Percentiles rank a stretch among this genome's conserved stretches.
phyloP scores from a whole-genome alignment of 257 asterid genomes.

The Striga asiatica region DNA sequence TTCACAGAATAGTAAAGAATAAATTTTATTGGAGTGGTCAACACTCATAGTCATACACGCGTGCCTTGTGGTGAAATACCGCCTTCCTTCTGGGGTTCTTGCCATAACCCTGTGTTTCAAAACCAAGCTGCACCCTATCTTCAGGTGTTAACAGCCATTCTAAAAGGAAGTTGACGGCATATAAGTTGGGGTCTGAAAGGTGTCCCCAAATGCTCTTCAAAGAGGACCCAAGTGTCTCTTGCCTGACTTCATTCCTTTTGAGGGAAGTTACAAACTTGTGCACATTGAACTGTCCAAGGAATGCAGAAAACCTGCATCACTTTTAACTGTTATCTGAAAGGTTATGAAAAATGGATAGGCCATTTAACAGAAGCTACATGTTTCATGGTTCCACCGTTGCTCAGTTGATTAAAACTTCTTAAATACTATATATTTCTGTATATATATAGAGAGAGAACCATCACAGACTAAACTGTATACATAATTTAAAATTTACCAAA shows the following conservation, averaged over 20 bases:
- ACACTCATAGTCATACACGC: constrained; percentile 25
- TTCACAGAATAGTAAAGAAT: background rate
- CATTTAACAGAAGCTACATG: too few relatives aligned
- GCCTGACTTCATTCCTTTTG: constrained; percentile 18
- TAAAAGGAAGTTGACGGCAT: constrained; percentile 50
- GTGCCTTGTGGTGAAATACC: constrained; percentile 80
- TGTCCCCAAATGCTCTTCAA: constrained; percentile 31
- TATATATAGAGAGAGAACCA: too few relatives aligned
- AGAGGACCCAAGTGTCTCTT: constrained; percentile 27
- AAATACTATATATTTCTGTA: too few relatives aligned
- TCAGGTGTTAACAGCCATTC: constrained; percentile 64
- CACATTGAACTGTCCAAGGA: constrained; percentile 65
- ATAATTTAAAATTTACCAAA: too few relatives aligned
- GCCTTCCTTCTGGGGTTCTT: constrained; percentile 51
- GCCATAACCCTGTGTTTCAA: constrained; percentile 34
- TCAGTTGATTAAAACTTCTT: too few relatives aligned
- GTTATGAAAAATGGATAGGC: too few relatives aligned
- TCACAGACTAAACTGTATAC: too few relatives aligned
- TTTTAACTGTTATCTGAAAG: too few relatives aligned
- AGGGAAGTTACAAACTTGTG: constrained; percentile 44
- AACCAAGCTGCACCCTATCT: constrained; percentile 37
- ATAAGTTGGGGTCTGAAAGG: constrained; percentile 40
- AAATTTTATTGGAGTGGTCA: too few relatives aligned
- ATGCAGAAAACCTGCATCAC: constrained; percentile 55
- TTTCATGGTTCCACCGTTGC: too few relatives aligned